Conservation (phyloP, 106 monocot genomes). For the Alisma plantagoaquatica region DNA sequence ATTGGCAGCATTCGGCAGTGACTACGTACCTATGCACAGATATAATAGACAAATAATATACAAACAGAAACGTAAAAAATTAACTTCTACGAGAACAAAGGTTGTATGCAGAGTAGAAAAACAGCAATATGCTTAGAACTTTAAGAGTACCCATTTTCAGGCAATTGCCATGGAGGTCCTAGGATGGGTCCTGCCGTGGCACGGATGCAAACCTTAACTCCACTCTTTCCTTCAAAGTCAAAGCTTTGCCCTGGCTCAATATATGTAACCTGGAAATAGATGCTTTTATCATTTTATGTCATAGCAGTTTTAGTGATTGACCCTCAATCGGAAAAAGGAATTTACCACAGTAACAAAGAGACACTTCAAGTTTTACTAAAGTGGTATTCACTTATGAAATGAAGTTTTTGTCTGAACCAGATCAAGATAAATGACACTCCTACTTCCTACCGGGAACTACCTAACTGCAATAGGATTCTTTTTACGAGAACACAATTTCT, state of each 20-base stretch:
- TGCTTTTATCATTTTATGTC: too few species aligned
- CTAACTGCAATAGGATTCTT: too few species aligned
- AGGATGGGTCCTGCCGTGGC: conserved; percentile 89
- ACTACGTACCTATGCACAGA: conserved; percentile 52
- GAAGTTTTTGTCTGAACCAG: too few species aligned
- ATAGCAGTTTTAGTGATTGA: too few species aligned
- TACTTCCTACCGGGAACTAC: too few species aligned
- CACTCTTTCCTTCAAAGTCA: conserved; percentile 49
- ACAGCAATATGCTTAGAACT: too few species aligned
- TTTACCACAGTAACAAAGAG: too few species aligned
- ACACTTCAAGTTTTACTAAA: too few species aligned
- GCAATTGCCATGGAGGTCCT: conserved; percentile 95
- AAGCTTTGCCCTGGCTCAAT: conserved; percentile 66
- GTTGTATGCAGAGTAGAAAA: not conserved
- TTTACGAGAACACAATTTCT: too few species aligned
- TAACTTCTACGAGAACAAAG: not conserved
- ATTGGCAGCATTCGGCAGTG: conserved; percentile 19
- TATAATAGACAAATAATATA: not conserved
- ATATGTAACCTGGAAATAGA: conserved; percentile 52
- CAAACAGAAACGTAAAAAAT: not conserved
- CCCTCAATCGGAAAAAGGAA: too few species aligned
- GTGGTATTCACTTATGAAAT: too few species aligned
- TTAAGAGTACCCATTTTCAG: conserved; percentile 93
- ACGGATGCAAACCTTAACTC: conserved; percentile 38
- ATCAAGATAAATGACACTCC: too few species aligned